Conservation (phyloP, 306 rosid species). For the Quercus parvula region DNA sequence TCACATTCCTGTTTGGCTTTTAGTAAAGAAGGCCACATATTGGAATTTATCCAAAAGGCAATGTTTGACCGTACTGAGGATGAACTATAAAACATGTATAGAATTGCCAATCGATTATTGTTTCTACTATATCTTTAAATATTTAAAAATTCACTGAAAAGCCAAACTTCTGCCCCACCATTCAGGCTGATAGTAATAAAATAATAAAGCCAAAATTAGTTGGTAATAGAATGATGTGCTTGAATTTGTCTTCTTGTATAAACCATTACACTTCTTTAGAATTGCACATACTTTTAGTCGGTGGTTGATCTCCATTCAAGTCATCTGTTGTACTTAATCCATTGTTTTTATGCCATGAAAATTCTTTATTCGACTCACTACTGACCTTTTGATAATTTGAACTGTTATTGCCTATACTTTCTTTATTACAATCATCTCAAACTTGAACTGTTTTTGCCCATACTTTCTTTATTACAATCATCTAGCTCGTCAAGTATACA, state of each 20-base stretch:
- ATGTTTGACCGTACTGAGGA: conserved; percentile 21
- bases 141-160: not conserved
- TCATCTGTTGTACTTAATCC: conserved; percentile 11
- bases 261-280: not conserved
- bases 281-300: not conserved
- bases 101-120: not conserved
- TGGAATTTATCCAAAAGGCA: conserved; percentile 16
- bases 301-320: conserved; percentile 8
- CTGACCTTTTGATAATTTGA: conserved; percentile 1
- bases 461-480: not conserved
- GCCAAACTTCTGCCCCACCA: conserved; percentile 26
- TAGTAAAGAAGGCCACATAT: conserved; percentile 22
- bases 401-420: not conserved
- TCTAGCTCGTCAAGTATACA: conserved; percentile 10
- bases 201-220: conserved; percentile 23
- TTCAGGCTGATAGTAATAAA: conserved; percentile 8
- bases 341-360: not conserved
- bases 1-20: conserved; percentile 19
- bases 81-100: not conserved
- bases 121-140: not conserved
- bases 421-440: not conserved
- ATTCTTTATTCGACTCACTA: not conserved
- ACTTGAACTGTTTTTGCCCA: conserved; percentile 4
- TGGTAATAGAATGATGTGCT: conserved; percentile 14
- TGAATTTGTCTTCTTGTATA: conserved; percentile 24